Evolutionary conservation across 2,329 filamentous ascomycete genomes (phyloP).

Genomic region (Arachnopeziza araneosa): DNA sequence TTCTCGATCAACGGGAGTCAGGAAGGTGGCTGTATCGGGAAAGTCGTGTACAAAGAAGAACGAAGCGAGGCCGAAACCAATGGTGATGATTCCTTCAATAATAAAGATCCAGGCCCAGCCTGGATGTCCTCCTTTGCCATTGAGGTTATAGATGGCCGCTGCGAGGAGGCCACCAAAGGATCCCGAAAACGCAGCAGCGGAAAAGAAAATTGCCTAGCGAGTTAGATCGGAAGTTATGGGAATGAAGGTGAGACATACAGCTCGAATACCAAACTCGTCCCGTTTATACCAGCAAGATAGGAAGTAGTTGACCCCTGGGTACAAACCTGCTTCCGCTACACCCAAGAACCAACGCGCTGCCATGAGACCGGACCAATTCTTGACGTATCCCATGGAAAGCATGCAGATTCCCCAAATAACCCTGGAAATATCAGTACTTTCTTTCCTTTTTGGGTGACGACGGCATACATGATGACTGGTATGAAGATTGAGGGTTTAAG

Average conservation of each 20-base stretch:
- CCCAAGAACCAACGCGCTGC: constrained; percentile 63
- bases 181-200: constrained; percentile 45
- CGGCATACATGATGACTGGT: constrained; percentile 64
- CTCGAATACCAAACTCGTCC: constrained; percentile 49
- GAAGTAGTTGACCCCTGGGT: constrained; percentile 54
- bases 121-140: constrained; percentile 36
- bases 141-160: constrained; percentile 38
- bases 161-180: constrained; percentile 43
- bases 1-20: constrained; percentile 60
- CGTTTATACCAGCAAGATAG: constrained; percentile 63
- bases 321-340: constrained; percentile 46
- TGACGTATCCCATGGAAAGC: constrained; percentile 17
- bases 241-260: constrained; percentile 40
- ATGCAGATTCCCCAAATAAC: constrained; percentile 40
- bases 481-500: constrained; percentile 68
- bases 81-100: constrained; percentile 43
- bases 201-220: constrained; percentile 53
- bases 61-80: constrained; percentile 32
- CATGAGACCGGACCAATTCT: constrained; percentile 59
- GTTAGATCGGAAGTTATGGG: constrained; percentile 47
- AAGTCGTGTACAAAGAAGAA: constrained; percentile 20
- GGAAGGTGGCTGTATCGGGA: constrained; percentile 56
- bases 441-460: neutral
- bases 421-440: neutral
- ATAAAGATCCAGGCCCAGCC: constrained; percentile 49